phyloP scores from a whole-genome alignment of 306 rosid species.

The Cicer yamashitae region DNA sequence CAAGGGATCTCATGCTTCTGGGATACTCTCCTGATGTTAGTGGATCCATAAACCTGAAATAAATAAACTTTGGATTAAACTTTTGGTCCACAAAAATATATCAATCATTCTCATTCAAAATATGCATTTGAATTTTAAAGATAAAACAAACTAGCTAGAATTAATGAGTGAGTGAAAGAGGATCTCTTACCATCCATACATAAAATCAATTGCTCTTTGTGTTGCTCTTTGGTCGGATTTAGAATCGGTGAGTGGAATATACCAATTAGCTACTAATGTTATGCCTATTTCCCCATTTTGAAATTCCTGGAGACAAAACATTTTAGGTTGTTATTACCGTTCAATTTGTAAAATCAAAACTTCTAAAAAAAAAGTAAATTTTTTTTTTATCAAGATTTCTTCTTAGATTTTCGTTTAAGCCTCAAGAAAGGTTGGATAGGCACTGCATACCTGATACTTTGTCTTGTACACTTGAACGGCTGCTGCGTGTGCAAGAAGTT shows the following conservation, averaged over 20 bases:
- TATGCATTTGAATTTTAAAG: background rate
- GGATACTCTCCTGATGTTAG: constrained; percentile 68
- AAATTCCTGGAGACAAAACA: constrained; percentile 36
- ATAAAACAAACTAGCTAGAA: background rate
- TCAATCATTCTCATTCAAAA: background rate
- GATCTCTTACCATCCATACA: constrained; percentile 55
- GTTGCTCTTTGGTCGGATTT: constrained; percentile 44
- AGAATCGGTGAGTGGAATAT: constrained; percentile 39
- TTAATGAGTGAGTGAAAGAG: background rate
- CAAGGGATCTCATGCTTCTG: constrained; percentile 51
- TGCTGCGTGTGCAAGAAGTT: constrained; percentile 45
- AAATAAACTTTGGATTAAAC: background rate
- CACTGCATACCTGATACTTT: background rate
- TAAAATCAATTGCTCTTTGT: constrained; percentile 52
- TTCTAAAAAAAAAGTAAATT: no score
- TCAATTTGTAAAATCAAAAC: background rate
- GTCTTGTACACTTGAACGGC: constrained; percentile 28
- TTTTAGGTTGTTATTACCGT: background rate
- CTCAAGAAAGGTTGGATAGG: no score
- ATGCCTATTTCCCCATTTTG: constrained; percentile 64
- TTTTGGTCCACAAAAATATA: background rate
- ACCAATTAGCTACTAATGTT: constrained; percentile 49
- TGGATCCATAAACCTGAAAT: constrained; percentile 64
- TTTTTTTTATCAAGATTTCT: no score
- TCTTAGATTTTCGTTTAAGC: no score